These are phyloP conservation scores for Schizopora paradoxa DNA, from an alignment of 1,284 basidiomycete species.

Conservation along the genomic window DNA sequence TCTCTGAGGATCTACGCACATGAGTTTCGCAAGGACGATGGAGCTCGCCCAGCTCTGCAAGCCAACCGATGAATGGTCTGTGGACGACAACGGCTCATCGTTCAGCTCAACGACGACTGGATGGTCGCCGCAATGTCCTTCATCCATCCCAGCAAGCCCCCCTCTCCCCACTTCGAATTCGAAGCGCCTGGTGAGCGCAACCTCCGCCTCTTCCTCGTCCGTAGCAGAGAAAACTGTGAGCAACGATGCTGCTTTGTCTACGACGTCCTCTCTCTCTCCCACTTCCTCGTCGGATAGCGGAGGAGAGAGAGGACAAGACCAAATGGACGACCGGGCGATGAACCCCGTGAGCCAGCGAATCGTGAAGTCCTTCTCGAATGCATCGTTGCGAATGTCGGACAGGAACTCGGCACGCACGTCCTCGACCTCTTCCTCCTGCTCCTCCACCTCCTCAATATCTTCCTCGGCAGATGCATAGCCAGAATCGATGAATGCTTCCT, in stretches of 20 bases:
- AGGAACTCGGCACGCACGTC: slow-evolving; percentile 1
- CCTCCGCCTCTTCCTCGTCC: slow-evolving; percentile 17
- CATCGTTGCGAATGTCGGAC: slow-evolving; percentile 11
- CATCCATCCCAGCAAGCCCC: slow-evolving; percentile 1
- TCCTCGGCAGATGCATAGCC: slow-evolving; percentile 22
- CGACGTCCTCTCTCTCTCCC: slow-evolving; percentile 22
- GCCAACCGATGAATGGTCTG: slow-evolving; percentile 79
- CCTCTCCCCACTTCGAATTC: slow-evolving; percentile 26
- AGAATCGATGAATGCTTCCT: slow-evolving; percentile 22
- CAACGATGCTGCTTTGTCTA: slow-evolving; percentile 36
- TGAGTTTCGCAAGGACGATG: slow-evolving; percentile 68
- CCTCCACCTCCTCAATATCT: slow-evolving; percentile 22
- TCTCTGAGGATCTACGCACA: slow-evolving; percentile 50
- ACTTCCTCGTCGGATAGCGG: slow-evolving; percentile 22
- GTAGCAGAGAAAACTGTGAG: slow-evolving; percentile 27
- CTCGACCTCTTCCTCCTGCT: slow-evolving; percentile 16
- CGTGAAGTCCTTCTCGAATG: slow-evolving; percentile 16
- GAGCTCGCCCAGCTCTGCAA: slow-evolving; percentile 86
- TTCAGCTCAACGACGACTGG: slow-evolving; percentile 76
- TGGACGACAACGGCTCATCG: slow-evolving; percentile 64
- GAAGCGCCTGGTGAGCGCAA: slow-evolving; percentile 21
- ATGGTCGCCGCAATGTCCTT: slow-evolving; percentile 8
- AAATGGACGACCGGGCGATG: slow-evolving; percentile 26
- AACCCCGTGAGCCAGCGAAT: slow-evolving; percentile 24
- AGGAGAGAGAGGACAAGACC: slow-evolving; percentile 19